Evolutionary conservation across 106 monocot species (phyloP).

Genomic region (Acorus calamus): DNA sequence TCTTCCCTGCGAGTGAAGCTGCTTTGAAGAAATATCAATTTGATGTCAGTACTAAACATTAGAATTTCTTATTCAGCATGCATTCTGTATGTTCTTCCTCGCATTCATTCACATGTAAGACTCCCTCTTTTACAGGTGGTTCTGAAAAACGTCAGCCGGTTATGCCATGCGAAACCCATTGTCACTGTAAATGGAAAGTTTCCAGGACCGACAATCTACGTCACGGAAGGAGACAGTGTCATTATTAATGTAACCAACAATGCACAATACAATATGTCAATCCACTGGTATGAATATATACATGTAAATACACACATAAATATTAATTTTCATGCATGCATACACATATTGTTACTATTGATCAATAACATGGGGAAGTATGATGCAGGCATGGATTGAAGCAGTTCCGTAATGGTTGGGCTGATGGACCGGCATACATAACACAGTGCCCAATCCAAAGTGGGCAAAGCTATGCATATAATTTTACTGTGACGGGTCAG

Average conservation of each 20-base stretch:
- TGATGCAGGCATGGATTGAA: slow-evolving; percentile 38
- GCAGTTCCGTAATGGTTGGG: slow-evolving; percentile 45
- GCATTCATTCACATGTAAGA: no score
- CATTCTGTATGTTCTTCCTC: not conserved
- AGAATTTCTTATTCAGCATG: not conserved
- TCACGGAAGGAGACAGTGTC: slow-evolving; percentile 42
- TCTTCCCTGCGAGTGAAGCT: slow-evolving; percentile 19
- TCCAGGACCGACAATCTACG: slow-evolving; percentile 48
- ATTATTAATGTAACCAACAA: slow-evolving; percentile 48
- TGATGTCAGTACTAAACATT: slow-evolving; percentile 22
- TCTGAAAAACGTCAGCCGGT: slow-evolving; percentile 39
- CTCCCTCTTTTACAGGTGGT: slow-evolving; percentile 26
- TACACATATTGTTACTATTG: not conserved
- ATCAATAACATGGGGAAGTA: no score
- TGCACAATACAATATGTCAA: slow-evolving; percentile 42
- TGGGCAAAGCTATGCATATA: slow-evolving; percentile 24
- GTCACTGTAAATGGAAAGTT: slow-evolving; percentile 45
- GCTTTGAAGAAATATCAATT: slow-evolving; percentile 47
- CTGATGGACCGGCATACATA: slow-evolving; percentile 40
- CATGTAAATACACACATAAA: not conserved
- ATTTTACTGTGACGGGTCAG: slow-evolving; percentile 32
- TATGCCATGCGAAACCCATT: slow-evolving; percentile 44
- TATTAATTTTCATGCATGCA: not conserved
- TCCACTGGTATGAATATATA: slow-evolving; percentile 36
- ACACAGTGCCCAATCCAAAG: slow-evolving; percentile 40